Evolutionary conservation across 768 basidiomycete species (phyloP).

Genomic region (Amanita exitialis): DNA sequence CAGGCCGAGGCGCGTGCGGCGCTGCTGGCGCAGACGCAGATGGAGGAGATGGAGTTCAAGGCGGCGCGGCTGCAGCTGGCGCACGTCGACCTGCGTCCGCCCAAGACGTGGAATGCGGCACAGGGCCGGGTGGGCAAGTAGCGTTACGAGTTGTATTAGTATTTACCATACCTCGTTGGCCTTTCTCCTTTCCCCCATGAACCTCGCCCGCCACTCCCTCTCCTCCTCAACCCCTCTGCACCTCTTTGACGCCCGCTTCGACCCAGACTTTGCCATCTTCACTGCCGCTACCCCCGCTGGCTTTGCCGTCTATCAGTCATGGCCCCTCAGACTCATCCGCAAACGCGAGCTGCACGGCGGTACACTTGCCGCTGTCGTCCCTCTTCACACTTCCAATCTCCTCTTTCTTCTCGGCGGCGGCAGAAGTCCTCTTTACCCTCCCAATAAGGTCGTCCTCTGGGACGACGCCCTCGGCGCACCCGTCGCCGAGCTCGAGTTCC

Average conservation of each 20-base stretch:
- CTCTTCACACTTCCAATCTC: conserved; percentile 73
- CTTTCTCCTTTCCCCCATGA: conserved; percentile 36
- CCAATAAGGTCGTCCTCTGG: conserved; percentile 89
- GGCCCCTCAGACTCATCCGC: conserved; percentile 67
- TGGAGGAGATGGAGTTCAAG: conserved; percentile 75
- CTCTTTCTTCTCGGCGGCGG: conserved; percentile 85
- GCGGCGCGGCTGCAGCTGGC: conserved; percentile 73
- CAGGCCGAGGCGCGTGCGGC: conserved; percentile 79
- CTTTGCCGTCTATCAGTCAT: conserved; percentile 74
- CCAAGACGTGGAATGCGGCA: conserved; percentile 63
- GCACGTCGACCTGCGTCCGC: conserved; percentile 64
- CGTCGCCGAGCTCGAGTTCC: conserved; percentile 84
- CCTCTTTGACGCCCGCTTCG: conserved; percentile 71
- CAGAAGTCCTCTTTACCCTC: conserved; percentile 79
- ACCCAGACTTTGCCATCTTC: conserved; percentile 74
- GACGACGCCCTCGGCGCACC: conserved; percentile 70
- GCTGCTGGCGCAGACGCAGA: conserved; percentile 66
- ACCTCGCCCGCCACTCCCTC: conserved; percentile 80
- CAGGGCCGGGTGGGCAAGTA: not conserved
- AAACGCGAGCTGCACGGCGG: conserved; percentile 78
- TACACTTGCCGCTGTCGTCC: conserved; percentile 67
- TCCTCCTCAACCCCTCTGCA: conserved; percentile 65
- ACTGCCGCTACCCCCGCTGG: conserved; percentile 71
- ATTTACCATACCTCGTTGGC: not conserved
- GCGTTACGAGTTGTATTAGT: not conserved